These are phyloP conservation scores for Hawksworthiomyces lignivorus DNA, from an alignment of 2,329 filamentous ascomycete species.

Conservation along the genomic window DNA sequence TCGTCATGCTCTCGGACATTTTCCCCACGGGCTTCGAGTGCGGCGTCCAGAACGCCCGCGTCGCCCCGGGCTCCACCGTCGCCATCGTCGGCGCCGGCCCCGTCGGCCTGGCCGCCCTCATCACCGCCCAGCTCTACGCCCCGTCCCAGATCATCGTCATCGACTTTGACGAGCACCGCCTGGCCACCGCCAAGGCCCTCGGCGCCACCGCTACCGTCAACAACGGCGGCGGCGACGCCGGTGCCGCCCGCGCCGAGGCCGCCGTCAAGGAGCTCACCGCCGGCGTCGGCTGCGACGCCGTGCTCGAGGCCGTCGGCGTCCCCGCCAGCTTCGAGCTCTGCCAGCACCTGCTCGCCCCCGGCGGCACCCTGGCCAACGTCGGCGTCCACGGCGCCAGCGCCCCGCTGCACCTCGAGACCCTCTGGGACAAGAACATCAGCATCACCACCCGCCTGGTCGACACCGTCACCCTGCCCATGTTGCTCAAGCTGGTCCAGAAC, in stretches of 20 bases:
- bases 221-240: slow-evolving; percentile 23
- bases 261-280: slow-evolving; percentile 36
- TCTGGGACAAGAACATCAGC: slow-evolving; percentile 48
- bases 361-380: slow-evolving; percentile 48
- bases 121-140: slow-evolving; percentile 47
- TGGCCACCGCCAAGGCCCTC: slow-evolving; percentile 38
- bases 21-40: slow-evolving; percentile 50
- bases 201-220: slow-evolving; percentile 40
- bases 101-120: slow-evolving; percentile 45
- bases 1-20: slow-evolving; percentile 48
- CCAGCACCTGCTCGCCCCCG: slow-evolving; percentile 44
- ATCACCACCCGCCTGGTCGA: slow-evolving; percentile 42
- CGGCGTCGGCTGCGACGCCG: slow-evolving; percentile 46
- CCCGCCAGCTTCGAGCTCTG: slow-evolving; percentile 45
- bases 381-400: slow-evolving; percentile 50
- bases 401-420: slow-evolving; percentile 41
- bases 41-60: slow-evolving; percentile 42
- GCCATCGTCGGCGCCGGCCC: slow-evolving; percentile 49
- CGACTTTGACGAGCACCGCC: slow-evolving; percentile 39
- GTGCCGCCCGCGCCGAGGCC: slow-evolving; percentile 17
- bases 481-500: slow-evolving; percentile 36
- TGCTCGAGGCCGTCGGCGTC: slow-evolving; percentile 51
- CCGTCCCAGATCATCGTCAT: slow-evolving; percentile 43
- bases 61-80: slow-evolving; percentile 43
- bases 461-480: slow-evolving; percentile 38